Base-by-base conservation (phyloP, 495 filamentous ascomycete species). In the Hyaloscypha finlandica region DNA sequence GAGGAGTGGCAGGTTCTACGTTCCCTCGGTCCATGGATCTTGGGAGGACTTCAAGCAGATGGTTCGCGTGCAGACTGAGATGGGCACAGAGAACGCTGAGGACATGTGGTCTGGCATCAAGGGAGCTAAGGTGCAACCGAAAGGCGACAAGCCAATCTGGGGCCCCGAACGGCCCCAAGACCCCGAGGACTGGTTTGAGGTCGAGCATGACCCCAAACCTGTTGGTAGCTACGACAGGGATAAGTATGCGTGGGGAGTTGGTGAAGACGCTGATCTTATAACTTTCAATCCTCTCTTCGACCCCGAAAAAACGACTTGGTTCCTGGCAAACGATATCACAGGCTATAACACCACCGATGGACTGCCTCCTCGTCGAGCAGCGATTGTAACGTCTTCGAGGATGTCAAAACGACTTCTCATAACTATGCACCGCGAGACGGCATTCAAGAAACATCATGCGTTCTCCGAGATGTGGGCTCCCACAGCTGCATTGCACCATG, bases 401-500 rank as follows among this genome's bases (percentile, higher is more conserved):
- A 87, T 97, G 68, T 96, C 92, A 16, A 88, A 89, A 63, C 88
- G 90, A 45, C 85, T 99, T 3, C 85, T 99, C 35, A 74, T 82
- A 54, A 89, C 88, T 29, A 99, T 99, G 95, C 95, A 99, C 79
- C 83, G 85, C 63, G 94, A 97, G 74, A 96, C 91, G 29, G 85
- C 85, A 3, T 83, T 91, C 71, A 83, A 89, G 61, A 91, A 90
- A 60, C 94, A 94, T 77, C 90, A 89, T 69, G 94, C 95, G 79
- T 98, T 97, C 80, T 90, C 92, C 0, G 95, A 99, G 76, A 97
- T 97, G 93, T 97, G 91, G 91, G 90, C 94, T 1, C 90, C 90
- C 20, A 92, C 90, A 0, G 84, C 88, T 5, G 91, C 94, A 8
- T 82, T 99, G 4, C 96, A 98, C 61, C 95, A 98, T 74, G 95